Base-by-base conservation (phyloP, 495 filamentous ascomycete species). In the Diplogelasinospora grovesii region DNA sequence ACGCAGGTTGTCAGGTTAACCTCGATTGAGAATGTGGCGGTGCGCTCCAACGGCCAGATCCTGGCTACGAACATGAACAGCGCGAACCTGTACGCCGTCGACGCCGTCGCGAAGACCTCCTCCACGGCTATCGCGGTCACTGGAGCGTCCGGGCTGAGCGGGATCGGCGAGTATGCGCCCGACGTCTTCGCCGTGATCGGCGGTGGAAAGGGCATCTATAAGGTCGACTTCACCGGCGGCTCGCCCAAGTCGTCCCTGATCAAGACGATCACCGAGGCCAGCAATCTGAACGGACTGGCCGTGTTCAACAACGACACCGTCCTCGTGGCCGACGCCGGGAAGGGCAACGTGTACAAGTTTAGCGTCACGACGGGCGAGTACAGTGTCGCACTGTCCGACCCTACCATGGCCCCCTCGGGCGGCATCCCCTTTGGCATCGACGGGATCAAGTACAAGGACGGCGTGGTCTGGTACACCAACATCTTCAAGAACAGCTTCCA, bases 11-110 rank as follows among this genome's bases (percentile, higher is more conserved):
- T 62, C 27, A 41, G 43, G 8, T 46, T 61, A 32, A 56, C 50
- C 22, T 70, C 60, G 40, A 29, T 66, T 29, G 70, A 73, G 29
- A 74, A 74, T 40, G 48, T 73, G 8, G 68, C 70, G 16, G 58
- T 71, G 16, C 67, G 68, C 9, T 41, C 66, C 22, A 65, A 68
- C 37, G 66, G 67, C 19, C 57, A 61, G 22, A 50, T 74, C 43
- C 60, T 74, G 3, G 52, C 64, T 7, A 67, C 66, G 13, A 54
- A 62, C 45, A 56, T 65, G 48, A 67, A 59, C 46, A 44, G 38
- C 27, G 44, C 57, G n/a, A 56, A 46, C 15, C 46, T 65, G 30
- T 55, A 62, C 47, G 13, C 56, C 38, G 34, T 65, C 39, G 45
- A 63, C 47, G 48, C 58, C 0, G 42, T 41, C 1, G 30, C 51